These are phyloP conservation scores for Mycosarcoma mackinlayi DNA, from an alignment of 1,284 basidiomycete species.

Conservation along the genomic window DNA sequence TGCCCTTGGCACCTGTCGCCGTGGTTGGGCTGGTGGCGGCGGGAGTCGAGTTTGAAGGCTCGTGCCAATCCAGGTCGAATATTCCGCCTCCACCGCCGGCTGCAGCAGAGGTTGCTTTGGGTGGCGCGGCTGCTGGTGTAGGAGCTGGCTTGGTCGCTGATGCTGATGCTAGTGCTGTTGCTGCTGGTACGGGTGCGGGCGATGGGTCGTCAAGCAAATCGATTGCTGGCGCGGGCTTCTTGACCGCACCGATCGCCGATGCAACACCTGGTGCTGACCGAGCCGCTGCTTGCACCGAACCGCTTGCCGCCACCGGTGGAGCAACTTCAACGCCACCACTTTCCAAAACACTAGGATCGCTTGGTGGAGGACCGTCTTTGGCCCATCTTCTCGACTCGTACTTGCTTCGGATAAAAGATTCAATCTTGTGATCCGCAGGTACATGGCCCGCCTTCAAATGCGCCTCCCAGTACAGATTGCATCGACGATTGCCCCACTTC, in stretches of 20 bases:
- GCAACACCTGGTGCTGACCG: not conserved
- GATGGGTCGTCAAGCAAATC: conserved; percentile 35
- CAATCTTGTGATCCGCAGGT: conserved; percentile 97
- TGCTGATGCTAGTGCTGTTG: conserved; percentile 1
- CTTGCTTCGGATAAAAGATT: conserved; percentile 96
- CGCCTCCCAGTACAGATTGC: conserved; percentile 70
- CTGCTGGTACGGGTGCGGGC: conserved; percentile 10
- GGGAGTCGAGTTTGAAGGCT: conserved; percentile 60
- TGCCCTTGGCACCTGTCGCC: conserved; percentile 69
- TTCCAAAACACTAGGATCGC: conserved; percentile 85
- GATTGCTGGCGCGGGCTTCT: conserved; percentile 9
- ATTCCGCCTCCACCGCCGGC: conserved; percentile 74
- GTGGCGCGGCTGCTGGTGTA: conserved; percentile 20
- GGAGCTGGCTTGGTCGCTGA: conserved; percentile 16
- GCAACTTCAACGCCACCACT: conserved; percentile 69
- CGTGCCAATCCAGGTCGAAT: conserved; percentile 83
- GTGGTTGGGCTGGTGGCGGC: too few species aligned
- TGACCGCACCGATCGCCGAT: not conserved
- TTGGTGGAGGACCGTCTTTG: conserved; percentile 83
- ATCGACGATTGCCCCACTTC: conserved; percentile 53
- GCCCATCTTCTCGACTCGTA: conserved; percentile 95
- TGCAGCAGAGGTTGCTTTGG: conserved; percentile 65
- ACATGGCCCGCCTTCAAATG: conserved; percentile 91
- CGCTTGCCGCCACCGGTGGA: conserved; percentile 9
- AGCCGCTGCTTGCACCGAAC: not conserved